Conservation (phyloP, 176 grass and related monocot species). For the Eragrostis curvula region DNA sequence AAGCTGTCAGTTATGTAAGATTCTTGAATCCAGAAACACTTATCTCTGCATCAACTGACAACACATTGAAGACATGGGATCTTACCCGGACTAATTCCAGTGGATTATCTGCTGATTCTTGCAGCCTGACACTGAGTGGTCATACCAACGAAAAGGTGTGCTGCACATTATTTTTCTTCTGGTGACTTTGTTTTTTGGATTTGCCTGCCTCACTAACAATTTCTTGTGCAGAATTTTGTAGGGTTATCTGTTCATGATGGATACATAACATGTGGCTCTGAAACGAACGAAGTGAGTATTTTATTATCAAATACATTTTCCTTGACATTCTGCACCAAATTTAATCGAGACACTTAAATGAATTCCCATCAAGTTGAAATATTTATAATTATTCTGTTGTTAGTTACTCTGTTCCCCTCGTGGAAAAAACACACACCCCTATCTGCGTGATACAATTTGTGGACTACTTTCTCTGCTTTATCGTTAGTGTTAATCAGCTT, state of each 20-base stretch:
- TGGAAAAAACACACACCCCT: neutral
- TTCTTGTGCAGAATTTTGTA: constrained; percentile 92
- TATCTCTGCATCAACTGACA: constrained; percentile 93
- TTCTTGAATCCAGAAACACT: constrained; percentile 88
- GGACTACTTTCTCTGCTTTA: neutral
- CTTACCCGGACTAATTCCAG: constrained; percentile 68
- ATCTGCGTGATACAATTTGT: neutral
- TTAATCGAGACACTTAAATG: constrained; percentile 14
- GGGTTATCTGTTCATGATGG: constrained; percentile 92
- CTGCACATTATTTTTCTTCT: constrained; percentile 6
- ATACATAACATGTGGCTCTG: constrained; percentile 95
- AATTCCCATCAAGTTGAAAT: constrained; percentile 3
- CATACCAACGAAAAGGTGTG: constrained; percentile 89
- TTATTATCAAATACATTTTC: constrained; percentile 33
- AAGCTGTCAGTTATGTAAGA: constrained; percentile 93
- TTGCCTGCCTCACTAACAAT: constrained; percentile 30
- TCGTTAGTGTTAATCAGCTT: neutral
- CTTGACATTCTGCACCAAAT: constrained; percentile 11
- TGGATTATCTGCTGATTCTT: constrained; percentile 71
- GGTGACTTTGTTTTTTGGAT: constrained; percentile 23
- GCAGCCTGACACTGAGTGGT: constrained; percentile 73
- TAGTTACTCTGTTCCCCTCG: neutral
- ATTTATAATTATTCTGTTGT: neutral
- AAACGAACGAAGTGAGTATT: constrained; percentile 91
- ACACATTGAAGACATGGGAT: constrained; percentile 97